These are phyloP conservation scores for Phyllosticta citribraziliensis DNA, from an alignment of 2,329 filamentous ascomycete species.

Conservation along the genomic window DNA sequence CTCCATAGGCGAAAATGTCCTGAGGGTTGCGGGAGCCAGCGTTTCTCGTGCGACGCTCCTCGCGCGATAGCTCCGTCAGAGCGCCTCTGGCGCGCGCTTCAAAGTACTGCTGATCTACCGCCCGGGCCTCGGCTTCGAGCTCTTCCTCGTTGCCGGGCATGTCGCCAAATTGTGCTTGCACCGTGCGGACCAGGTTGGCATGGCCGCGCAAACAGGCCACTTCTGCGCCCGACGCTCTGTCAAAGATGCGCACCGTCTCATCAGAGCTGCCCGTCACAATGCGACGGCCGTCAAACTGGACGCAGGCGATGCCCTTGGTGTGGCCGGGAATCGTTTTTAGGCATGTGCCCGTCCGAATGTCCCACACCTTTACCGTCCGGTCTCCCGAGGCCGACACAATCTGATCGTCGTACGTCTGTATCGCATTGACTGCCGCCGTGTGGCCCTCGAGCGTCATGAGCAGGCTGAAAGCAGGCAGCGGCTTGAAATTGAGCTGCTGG, in stretches of 20 bases:
- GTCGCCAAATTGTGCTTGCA: slow-evolving; percentile 91
- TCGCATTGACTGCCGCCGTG: slow-evolving; percentile 86
- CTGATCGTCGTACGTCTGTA: slow-evolving; percentile 76
- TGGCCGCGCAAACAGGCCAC: slow-evolving; percentile 82
- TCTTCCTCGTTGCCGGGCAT: slow-evolving; percentile 69
- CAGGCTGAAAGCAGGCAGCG: slow-evolving; percentile 59
- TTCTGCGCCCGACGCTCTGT: slow-evolving; percentile 74
- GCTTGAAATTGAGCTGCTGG: slow-evolving; percentile 37
- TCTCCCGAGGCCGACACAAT: slow-evolving; percentile 95
- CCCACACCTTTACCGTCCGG: slow-evolving; percentile 88
- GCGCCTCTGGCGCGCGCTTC: slow-evolving; percentile 42
- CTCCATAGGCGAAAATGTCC: slow-evolving; percentile 69
- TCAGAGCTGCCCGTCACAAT: slow-evolving; percentile 96
- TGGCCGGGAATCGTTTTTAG: slow-evolving; percentile 75
- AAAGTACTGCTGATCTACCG: slow-evolving; percentile 65
- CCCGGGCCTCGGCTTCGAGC: slow-evolving; percentile 61
- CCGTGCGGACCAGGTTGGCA: slow-evolving; percentile 75
- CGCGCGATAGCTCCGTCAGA: slow-evolving; percentile 22
- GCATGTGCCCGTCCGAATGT: slow-evolving; percentile 70
- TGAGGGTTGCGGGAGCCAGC: slow-evolving; percentile 65
- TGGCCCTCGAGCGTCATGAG: slow-evolving; percentile 78
- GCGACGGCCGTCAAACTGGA: slow-evolving; percentile 87
- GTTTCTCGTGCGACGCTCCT: slow-evolving; percentile 39
- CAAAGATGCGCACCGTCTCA: slow-evolving; percentile 91
- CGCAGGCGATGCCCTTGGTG: slow-evolving; percentile 90